These are phyloP conservation scores for Corylus americana DNA, from an alignment of 306 rosid genomes.

Conservation along the genomic window DNA sequence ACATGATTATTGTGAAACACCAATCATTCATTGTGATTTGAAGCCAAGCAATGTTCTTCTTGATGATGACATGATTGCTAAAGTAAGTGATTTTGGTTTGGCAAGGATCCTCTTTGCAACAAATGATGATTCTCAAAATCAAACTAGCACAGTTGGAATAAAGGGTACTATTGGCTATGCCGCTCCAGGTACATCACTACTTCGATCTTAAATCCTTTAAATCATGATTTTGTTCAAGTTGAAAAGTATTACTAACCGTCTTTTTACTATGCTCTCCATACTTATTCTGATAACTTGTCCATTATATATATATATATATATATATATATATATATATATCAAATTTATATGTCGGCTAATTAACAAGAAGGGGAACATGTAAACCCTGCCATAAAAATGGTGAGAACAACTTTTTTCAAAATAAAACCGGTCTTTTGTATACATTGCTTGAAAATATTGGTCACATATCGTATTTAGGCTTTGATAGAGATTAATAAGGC, in stretches of 20 bases:
- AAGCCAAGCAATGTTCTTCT: conserved; percentile 30
- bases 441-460: too few species aligned
- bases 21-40: conserved; percentile 19
- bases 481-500: too few species aligned
- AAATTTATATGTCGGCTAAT: too few species aligned
- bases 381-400: too few species aligned
- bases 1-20: conserved; percentile 10
- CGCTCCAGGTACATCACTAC: conserved; percentile 7
- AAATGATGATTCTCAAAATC: not conserved
- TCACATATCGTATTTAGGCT: too few species aligned
- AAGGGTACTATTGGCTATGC: conserved; percentile 20
- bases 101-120: conserved; percentile 19
- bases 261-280: not conserved
- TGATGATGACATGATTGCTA: conserved; percentile 17
- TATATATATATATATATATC: not conserved
- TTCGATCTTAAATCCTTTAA: too few species aligned
- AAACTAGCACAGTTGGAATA: conserved; percentile 24
- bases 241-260: too few species aligned
- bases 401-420: too few species aligned
- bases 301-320: not conserved
- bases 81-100: conserved; percentile 35
- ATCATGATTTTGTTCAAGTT: too few species aligned
- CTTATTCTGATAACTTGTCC: too few species aligned
- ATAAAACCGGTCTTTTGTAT: too few species aligned
- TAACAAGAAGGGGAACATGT: too few species aligned